A percentile compares a stretch with the other conserved stretches of the same genome.
Conservation (phyloP, 108 stramenopile genomes). For the Cyclotella kingstonii region DNA sequence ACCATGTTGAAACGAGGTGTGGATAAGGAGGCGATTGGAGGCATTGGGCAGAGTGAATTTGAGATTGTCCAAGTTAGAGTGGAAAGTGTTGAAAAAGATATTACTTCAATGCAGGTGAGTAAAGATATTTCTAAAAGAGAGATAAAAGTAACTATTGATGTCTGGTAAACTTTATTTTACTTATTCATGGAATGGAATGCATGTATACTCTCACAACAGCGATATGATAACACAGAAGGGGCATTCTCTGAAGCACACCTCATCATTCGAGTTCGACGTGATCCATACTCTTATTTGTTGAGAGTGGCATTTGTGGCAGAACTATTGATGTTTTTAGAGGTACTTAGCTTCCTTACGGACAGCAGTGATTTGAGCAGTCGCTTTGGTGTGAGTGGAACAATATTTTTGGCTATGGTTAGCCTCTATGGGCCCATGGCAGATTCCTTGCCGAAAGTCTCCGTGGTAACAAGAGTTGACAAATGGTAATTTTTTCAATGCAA, state of each 20-base stretch:
- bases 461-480: constrained; percentile 41
- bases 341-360: constrained; percentile 31
- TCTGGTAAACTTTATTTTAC: too few species aligned
- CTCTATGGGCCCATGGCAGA: constrained; percentile 46
- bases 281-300: constrained; percentile 40
- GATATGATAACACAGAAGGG: constrained; percentile 37
- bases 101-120: constrained; percentile 20
- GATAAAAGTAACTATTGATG: too few species aligned
- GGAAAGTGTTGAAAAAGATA: constrained; percentile 19
- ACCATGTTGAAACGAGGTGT: constrained; percentile 20
- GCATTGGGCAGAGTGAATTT: constrained; percentile 32
- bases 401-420: constrained; percentile 41
- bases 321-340: constrained; percentile 38
- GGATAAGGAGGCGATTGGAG: constrained; percentile 28
- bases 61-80: constrained; percentile 33
- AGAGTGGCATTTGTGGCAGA: constrained; percentile 31
- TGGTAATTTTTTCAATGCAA: constrained; percentile 18
- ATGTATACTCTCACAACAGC: neutral
- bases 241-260: constrained; percentile 33
- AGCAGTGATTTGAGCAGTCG: constrained; percentile 23
- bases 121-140: neutral
- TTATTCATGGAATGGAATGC: too few species aligned
- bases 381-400: constrained; percentile 38
- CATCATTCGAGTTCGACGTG: constrained; percentile 32
- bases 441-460: constrained; percentile 36